Conservation (phyloP, 2,329 filamentous ascomycete species). For the Calonectria hongkongensis region DNA sequence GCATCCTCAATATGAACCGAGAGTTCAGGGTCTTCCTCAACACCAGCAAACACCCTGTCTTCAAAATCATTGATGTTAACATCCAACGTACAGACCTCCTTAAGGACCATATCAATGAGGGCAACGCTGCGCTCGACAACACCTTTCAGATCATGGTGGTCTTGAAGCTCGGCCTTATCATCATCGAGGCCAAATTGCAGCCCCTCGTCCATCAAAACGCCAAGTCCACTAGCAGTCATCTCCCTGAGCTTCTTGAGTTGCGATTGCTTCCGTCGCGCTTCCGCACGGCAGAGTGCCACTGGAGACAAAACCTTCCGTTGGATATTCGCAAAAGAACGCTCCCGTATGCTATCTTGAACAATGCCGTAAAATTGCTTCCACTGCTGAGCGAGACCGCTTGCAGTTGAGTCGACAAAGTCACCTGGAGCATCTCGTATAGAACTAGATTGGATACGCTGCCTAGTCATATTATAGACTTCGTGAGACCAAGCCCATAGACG, state of each 20-base stretch:
- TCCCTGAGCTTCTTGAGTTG: constrained; percentile 83
- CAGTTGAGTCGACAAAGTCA: constrained; percentile 60
- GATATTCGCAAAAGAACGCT: constrained; percentile 82
- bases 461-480: constrained; percentile 81
- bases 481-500: constrained; percentile 83
- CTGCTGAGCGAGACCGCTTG: constrained; percentile 66
- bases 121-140: constrained; percentile 87
- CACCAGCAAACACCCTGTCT: constrained; percentile 77
- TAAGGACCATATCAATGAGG: constrained; percentile 90
- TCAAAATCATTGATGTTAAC: constrained; percentile 78
- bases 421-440: constrained; percentile 55
- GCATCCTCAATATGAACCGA: constrained; percentile 71
- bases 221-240: constrained; percentile 89
- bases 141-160: constrained; percentile 76
- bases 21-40: constrained; percentile 77
- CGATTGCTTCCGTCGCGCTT: constrained; percentile 84
- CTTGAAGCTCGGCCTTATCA: constrained; percentile 72
- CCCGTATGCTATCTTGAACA: constrained; percentile 83
- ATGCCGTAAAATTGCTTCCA: constrained; percentile 87
- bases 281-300: constrained; percentile 82
- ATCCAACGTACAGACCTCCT: constrained; percentile 80
- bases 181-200: constrained; percentile 80
- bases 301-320: constrained; percentile 85
- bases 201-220: constrained; percentile 90
- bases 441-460: constrained; percentile 63